Evolutionary conservation across 179 eudicot genomes (phyloP).

Genomic region (Beta macrorhiza): DNA sequence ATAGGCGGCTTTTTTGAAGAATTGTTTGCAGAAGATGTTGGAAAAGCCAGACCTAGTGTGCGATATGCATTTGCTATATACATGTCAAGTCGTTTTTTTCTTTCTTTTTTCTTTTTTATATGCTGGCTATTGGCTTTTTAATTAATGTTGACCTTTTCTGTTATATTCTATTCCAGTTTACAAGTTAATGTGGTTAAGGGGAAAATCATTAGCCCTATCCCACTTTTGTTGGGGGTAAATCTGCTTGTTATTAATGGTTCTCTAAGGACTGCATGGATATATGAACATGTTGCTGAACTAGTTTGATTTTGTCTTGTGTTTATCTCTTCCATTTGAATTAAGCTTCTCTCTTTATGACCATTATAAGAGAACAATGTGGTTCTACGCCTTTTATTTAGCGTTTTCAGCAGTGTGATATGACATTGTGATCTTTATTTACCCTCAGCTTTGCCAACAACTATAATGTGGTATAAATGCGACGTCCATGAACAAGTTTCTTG

Average conservation of each 20-base stretch:
- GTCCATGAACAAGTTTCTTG: background rate
- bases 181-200: conserved; percentile 7
- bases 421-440: background rate
- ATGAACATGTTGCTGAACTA: background rate
- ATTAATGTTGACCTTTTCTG: background rate
- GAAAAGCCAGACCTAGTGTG: too few relatives aligned
- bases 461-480: too few relatives aligned
- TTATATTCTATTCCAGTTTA: background rate
- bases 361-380: background rate
- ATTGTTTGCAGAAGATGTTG: conserved; percentile 23
- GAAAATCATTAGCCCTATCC: background rate
- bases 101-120: background rate
- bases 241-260: background rate
- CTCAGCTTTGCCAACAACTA: background rate
- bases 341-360: too few relatives aligned
- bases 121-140: background rate
- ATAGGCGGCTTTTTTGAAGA: conserved; percentile 21
- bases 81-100: background rate
- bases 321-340: too few relatives aligned
- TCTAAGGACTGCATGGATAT: background rate
- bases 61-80: conserved; percentile 12
- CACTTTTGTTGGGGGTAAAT: background rate
- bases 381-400: background rate
- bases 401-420: background rate
- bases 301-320: background rate